phyloP scores from a whole-genome alignment of 1,284 basidiomycete species.

The Veloporphyrellus conicus region DNA sequence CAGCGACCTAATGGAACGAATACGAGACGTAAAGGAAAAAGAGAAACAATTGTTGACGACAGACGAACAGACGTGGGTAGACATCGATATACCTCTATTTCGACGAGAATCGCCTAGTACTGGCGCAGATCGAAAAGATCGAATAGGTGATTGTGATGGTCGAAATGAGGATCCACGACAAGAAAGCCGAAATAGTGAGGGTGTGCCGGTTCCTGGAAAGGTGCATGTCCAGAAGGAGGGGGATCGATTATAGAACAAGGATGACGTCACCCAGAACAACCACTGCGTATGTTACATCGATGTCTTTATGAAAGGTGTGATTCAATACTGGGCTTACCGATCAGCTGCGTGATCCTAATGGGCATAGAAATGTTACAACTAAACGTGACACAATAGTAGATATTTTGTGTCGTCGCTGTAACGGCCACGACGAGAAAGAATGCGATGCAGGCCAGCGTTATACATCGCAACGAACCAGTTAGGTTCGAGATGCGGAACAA shows the following conservation, averaged over 20 bases:
- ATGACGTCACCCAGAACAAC: constrained; percentile 1
- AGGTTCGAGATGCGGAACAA: constrained; percentile 12
- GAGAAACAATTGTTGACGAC: neutral
- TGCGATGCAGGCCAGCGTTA: constrained; percentile 2
- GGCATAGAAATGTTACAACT: neutral
- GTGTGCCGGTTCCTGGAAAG: constrained; percentile 7
- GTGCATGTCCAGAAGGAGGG: constrained; percentile 4
- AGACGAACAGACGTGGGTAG: neutral
- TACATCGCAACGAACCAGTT: neutral
- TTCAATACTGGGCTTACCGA: neutral
- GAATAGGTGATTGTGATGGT: constrained; percentile 6
- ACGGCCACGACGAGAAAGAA: constrained; percentile 6
- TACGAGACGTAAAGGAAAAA: neutral
- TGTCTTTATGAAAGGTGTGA: neutral
- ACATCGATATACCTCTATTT: constrained; percentile 1
- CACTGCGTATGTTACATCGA: neutral
- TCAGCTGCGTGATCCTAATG: constrained; percentile 8
- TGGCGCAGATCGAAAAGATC: neutral
- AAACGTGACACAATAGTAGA: constrained; percentile 3
- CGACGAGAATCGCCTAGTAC: neutral
- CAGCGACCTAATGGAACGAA: neutral
- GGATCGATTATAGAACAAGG: constrained; percentile 4
- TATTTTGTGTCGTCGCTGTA: constrained; percentile 1
- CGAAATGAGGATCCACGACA: constrained; percentile 7
- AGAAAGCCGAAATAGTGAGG: constrained; percentile 7